These are phyloP conservation scores for Rhizophora apiculata DNA, from an alignment of 345 rosid species.

Conservation along the genomic window DNA sequence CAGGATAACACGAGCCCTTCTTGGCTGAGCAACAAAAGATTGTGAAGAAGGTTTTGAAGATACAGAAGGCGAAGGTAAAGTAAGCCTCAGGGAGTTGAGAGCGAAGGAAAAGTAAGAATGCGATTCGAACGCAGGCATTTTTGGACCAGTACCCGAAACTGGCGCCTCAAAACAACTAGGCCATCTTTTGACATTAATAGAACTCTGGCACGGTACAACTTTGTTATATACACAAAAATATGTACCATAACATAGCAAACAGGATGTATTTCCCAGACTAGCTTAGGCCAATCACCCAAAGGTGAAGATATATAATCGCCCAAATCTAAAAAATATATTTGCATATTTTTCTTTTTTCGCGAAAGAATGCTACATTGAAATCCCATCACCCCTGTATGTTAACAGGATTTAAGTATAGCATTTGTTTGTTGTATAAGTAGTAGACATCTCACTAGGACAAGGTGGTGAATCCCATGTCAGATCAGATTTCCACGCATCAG, in stretches of 20 bases:
- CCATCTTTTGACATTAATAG: constrained; percentile 67
- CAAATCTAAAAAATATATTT: background rate
- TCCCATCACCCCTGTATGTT: constrained; percentile 3
- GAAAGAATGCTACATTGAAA: constrained; percentile 19
- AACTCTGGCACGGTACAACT: background rate
- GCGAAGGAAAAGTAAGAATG: constrained; percentile 34
- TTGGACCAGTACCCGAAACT: constrained; percentile 87
- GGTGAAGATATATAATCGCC: constrained; percentile 1
- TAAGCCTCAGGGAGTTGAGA: constrained; percentile 21
- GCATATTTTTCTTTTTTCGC: background rate
- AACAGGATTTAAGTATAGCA: constrained; percentile 41
- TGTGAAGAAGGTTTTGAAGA: constrained; percentile 22
- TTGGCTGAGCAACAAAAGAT: constrained; percentile 19
- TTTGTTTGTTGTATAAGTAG: constrained; percentile 50
- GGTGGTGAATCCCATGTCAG: constrained; percentile 50
- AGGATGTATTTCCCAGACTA: constrained; percentile 8
- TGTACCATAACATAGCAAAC: constrained; percentile 26
- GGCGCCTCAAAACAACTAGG: constrained; percentile 97
- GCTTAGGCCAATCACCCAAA: constrained; percentile 8
- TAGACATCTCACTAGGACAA: constrained; percentile 49
- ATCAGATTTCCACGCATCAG: constrained; percentile 39
- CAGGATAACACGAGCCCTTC: constrained; percentile 24
- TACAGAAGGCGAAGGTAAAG: constrained; percentile 25
- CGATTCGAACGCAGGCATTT: constrained; percentile 95
- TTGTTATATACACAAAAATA: constrained; percentile 17